Conservation (phyloP, 208 protist genomes). For the Wallacemonas rigidus region DNA sequence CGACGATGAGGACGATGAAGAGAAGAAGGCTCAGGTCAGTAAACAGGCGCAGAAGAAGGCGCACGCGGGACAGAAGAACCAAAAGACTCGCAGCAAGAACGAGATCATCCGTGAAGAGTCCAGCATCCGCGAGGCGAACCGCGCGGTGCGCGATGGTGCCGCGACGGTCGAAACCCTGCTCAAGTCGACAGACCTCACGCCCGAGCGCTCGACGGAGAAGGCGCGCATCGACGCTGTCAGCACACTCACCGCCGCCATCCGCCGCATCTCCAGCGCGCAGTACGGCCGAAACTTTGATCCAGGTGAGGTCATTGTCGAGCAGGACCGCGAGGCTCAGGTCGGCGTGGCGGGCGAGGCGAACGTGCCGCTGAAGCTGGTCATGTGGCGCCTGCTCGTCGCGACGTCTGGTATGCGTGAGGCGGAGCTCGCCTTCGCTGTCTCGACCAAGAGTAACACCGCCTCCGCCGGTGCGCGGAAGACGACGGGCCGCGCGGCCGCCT, state of each 20-base stretch:
- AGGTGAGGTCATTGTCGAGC: constrained; percentile 36
- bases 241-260: constrained; percentile 32
- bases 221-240: constrained; percentile 45
- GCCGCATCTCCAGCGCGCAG: constrained; percentile 34
- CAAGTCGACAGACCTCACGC: constrained; percentile 41
- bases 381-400: constrained; percentile 79
- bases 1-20: constrained; percentile 57
- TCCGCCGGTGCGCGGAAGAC: constrained; percentile 30
- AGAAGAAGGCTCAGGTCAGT: constrained; percentile 33
- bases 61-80: constrained; percentile 74
- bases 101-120: constrained; percentile 79
- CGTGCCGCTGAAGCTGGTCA: constrained; percentile 53
- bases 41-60: constrained; percentile 28
- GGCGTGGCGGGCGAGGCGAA: constrained; percentile 20
- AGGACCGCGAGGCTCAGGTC: constrained; percentile 15
- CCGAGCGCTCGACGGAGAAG: constrained; percentile 45
- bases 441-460: constrained; percentile 25
- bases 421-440: constrained; percentile 66
- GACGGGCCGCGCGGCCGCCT: neutral
- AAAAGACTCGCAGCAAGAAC: constrained; percentile 72
- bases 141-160: constrained; percentile 41
- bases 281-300: constrained; percentile 70
- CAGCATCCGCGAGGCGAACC: constrained; percentile 61
- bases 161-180: constrained; percentile 57
- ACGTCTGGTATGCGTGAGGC: constrained; percentile 69